Base-by-base conservation (phyloP, 208 protist genomes). In the Leishmania arabica region DNA sequence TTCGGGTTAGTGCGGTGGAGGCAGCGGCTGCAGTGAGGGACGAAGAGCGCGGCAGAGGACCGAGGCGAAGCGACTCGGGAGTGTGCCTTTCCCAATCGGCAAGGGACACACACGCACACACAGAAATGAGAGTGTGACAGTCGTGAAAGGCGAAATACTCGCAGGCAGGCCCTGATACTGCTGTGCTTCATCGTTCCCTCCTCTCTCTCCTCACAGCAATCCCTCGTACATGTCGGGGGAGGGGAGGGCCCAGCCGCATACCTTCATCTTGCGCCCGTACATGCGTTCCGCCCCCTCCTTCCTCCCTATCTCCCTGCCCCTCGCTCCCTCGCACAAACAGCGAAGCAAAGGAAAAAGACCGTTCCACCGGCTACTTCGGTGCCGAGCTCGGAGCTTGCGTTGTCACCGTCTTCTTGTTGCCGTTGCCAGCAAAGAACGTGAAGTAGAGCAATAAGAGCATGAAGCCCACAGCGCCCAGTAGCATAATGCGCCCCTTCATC, bases 371-470 rank as follows among this genome's bases (percentile, higher is more conserved):
- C 45, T 47, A 73, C 51, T 4, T 34, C 47, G 77, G 72, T 65
- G 66, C 21, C 17, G 70, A 64, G 9, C n/a, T 54, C 2, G 37
- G 49, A 6, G 58, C 69, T 6, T 37, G 70, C 3, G 72, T 79
- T 0, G 58, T 69, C 64, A 19, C n/a, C n/a, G 80, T 70, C 2
- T 68, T 66, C 5, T 21, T 66, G 34, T 34, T 72, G 54, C 79
- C 73, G n/a, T 80, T 80, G 7, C 83, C 86, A 31, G 79, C 72
- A 77, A 94, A 95, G 76, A 97, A 96, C 34, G 91, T 91, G 80
- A 96, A 96, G 51, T 95, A 77, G 13, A 98, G 79, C 31, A 98
- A 49, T 4, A 98, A 42, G 73, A 98, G 79, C 87, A 98, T 95
- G 60, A 92, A 88, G 0, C 58, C 49, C 4, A 82, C 87, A 17